Base-by-base conservation (phyloP, 768 basidiomycete species). In the Kwoniella dendrophila region DNA sequence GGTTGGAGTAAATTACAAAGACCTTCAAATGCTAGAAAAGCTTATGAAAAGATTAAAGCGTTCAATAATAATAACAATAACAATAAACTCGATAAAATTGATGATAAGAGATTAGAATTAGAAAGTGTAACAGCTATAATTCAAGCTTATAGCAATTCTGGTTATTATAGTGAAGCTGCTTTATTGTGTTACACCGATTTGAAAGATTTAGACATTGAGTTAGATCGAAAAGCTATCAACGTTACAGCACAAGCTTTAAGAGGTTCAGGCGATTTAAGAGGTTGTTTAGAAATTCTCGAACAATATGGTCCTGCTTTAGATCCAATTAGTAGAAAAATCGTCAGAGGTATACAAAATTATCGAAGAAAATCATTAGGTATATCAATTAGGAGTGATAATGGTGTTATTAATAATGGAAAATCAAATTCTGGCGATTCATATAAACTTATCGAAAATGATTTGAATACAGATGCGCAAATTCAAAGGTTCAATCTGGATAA, bases 181-280 rank as follows among this genome's bases (percentile, higher is more conserved):
- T 12, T 36, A 5, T 29, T 62, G 36, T 62, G 60, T 34, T 47
- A 62, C 34, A 62, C 53, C n/a, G 60, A 62, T 49, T 47, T 62
- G 33, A 43, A 27, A 36, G 53, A 62, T 2, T 30, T 62, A 18
- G 34, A 62, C 20, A 44, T 62, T 16, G 18, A 20, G 20, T 38
- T 62, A 5, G 60, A 62, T 55, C 32, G 53, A 29, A 55, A 62
- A 38, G 60, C 60, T 1, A 27, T 56, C 3, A 47, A 30, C 2
- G 60, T 62, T 18, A 20, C 60, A 18, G 26, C 44, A n/a, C 53
- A 55, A 33, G 60, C 60, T 24, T 38, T 62, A 14, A 47, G 60
- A 16, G 52, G 30, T 6, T n/a, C 16, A 18, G 53, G 54, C 1
- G 60, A 62, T 49, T 36, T 62, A 10, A 44, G 33, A 16, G 53